Base-by-base conservation (phyloP, 225 moss, liverwort and hornwort genomes). In the Polytrichum formosum region DNA sequence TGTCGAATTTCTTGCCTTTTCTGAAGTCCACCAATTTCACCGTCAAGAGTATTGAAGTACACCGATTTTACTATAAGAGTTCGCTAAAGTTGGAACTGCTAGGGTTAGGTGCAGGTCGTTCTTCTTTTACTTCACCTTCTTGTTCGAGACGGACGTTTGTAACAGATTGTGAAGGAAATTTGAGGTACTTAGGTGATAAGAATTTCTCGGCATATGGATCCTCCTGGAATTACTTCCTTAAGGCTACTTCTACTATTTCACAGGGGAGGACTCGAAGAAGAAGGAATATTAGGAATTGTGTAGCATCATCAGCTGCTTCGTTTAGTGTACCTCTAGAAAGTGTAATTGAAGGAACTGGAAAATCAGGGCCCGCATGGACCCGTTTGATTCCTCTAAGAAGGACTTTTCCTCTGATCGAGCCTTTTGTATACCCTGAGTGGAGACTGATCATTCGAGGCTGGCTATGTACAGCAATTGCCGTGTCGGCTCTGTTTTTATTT, bases 381-480 rank as follows among this genome's bases (percentile, higher is more conserved):
- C 55, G 67, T 7, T 54, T 73, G 18, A 65, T 82, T 18, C 82
- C 84, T 37, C 66, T 82, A 17, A 66, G 53, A 16, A 79, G 77
- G 28, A 88, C 84, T 20, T 79, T 77, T 63, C 84, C 76, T 4
- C 70, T 79, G 18, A 82, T 88, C 54, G 55, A 75, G 73, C 94
- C 93, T 5, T 97, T 97, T 72, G 56, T 97, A 21, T 56, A 69
- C 0, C 75, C 92, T 7, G 82, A 97, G 73, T 29, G 55, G 20
- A 56, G 72, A 54, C 73, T 75, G 53, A 94, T 94, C 61, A 19
- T 92, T 20, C 85, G 70, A 68, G 94, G 92, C 2, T 94, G 97
- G 94, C 2, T 77, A n/a, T 92, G 91, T 76, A 88, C 92, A 67
- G 80, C 66, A 27, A 67, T 94, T 31, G 84, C 94, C 7, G 92